Percentiles rank a stretch among this genome's conserved stretches.
These are phyloP conservation scores for Metschnikowia arizonensis DNA, from an alignment of 805 yeast genomes.

Conservation along the genomic window DNA sequence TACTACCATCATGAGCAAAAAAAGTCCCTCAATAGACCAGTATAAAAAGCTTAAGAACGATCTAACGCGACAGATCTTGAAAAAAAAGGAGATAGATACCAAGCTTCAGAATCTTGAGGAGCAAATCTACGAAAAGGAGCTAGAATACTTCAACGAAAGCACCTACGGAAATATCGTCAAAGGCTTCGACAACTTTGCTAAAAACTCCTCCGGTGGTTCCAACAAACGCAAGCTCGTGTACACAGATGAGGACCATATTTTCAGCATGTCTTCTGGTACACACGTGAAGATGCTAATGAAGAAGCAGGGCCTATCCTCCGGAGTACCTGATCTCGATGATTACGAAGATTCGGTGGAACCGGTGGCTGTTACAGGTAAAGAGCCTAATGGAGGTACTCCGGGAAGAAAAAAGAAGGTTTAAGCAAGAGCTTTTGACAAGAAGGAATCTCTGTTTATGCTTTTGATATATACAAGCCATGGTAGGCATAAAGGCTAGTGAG, in stretches of 20 bases:
- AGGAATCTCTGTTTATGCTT: background rate
- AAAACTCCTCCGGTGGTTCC: slow-evolving; percentile 35
- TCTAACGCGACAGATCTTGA: slow-evolving; percentile 57
- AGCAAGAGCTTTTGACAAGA: background rate
- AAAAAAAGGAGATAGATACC: slow-evolving; percentile 62
- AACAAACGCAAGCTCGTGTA: slow-evolving; percentile 47
- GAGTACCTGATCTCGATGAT: slow-evolving; percentile 19
- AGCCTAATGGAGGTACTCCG: slow-evolving; percentile 14
- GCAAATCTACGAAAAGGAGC: slow-evolving; percentile 71
- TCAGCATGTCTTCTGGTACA: slow-evolving; percentile 69
- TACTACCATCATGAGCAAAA: slow-evolving; percentile 15
- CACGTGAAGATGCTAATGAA: slow-evolving; percentile 57
- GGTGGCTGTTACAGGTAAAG: slow-evolving; percentile 8
- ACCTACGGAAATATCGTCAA: slow-evolving; percentile 78
- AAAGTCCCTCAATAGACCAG: slow-evolving; percentile 34
- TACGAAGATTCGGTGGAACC: slow-evolving; percentile 21
- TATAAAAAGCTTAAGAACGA: slow-evolving; percentile 66
- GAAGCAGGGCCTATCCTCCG: slow-evolving; percentile 37
- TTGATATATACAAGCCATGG: slow-evolving; percentile 2
- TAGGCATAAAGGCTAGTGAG: background rate
- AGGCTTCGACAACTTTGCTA: slow-evolving; percentile 82
- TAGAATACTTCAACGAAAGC: slow-evolving; percentile 70
- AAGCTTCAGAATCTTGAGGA: slow-evolving; percentile 67
- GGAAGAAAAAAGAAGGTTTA: slow-evolving; percentile 15
- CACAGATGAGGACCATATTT: slow-evolving; percentile 75